A percentile compares a stretch with the other conserved stretches of the same genome.
Conservation (phyloP, 257 asterid genomes). For the Eucommia ulmoides region DNA sequence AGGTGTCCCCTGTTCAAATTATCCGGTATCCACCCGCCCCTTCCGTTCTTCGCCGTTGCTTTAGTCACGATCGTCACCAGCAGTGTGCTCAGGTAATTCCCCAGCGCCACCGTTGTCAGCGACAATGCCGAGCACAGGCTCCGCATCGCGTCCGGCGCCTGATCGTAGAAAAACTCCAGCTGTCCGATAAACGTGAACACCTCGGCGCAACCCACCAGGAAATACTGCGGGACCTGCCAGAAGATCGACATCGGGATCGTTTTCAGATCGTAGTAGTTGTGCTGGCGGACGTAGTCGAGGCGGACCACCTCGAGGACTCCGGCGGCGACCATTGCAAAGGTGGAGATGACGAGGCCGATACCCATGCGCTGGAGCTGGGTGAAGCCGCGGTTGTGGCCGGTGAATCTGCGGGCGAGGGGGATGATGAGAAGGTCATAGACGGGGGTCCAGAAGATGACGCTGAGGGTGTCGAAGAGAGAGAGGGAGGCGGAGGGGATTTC, state of each 20-base stretch:
- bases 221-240: constrained; percentile 91
- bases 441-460: constrained; percentile 71
- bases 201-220: constrained; percentile 65
- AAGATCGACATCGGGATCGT: constrained; percentile 63
- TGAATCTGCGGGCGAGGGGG: constrained; percentile 33
- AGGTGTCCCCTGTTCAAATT: constrained; percentile 78
- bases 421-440: constrained; percentile 42
- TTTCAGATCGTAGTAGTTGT: constrained; percentile 33
- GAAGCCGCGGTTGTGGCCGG: constrained; percentile 63
- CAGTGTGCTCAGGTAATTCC: constrained; percentile 69
- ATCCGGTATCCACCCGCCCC: constrained; percentile 79
- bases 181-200: constrained; percentile 72
- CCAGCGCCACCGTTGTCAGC: constrained; percentile 50
- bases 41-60: constrained; percentile 60
- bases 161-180: constrained; percentile 79
- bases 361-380: constrained; percentile 85
- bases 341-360: constrained; percentile 48
- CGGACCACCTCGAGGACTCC: constrained; percentile 52
- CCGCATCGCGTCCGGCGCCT: constrained; percentile 97
- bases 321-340: constrained; percentile 49
- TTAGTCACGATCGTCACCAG: constrained; percentile 59
- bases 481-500: constrained; percentile 77
- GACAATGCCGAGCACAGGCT: constrained; percentile 75
- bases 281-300: constrained; percentile 32
- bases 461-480: constrained; percentile 60